These are phyloP conservation scores for Xerocomus potaroensis DNA, from an alignment of 768 basidiomycete genomes.

Conservation along the genomic window DNA sequence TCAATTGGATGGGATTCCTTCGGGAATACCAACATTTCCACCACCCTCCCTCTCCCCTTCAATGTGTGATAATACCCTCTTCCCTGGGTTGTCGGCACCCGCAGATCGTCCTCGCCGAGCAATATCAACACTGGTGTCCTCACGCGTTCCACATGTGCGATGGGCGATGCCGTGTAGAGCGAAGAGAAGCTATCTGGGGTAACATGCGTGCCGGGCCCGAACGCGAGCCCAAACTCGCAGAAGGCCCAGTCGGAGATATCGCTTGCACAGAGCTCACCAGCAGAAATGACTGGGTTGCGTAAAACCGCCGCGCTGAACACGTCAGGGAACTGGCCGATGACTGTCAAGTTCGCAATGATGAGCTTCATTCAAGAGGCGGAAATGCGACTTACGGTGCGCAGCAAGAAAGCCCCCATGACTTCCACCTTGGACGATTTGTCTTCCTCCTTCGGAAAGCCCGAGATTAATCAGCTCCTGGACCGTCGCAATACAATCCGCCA, in stretches of 20 bases:
- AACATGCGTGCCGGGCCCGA: constrained; percentile 34
- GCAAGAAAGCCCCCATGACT: constrained; percentile 69
- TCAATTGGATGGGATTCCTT: constrained; percentile 62
- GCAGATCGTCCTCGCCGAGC: constrained; percentile 55
- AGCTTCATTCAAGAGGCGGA: background rate
- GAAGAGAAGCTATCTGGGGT: constrained; percentile 41
- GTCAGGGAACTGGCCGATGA: constrained; percentile 59
- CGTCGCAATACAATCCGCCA: constrained; percentile 58
- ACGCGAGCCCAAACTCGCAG: constrained; percentile 40
- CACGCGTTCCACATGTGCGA: constrained; percentile 48
- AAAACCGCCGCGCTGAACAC: constrained; percentile 59
- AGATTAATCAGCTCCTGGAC: constrained; percentile 46
- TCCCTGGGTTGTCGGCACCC: constrained; percentile 62
- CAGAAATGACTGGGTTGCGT: constrained; percentile 67
- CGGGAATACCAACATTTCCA: constrained; percentile 59
- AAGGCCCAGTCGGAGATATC: constrained; percentile 70
- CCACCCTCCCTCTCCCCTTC: constrained; percentile 40
- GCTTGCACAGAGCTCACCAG: constrained; percentile 48
- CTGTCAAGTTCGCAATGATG: constrained; percentile 28
- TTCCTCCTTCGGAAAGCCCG: constrained; percentile 48
- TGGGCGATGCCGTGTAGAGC: constrained; percentile 52
- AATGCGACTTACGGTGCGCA: constrained; percentile 45
- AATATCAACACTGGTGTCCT: constrained; percentile 51
- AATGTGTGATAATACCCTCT: constrained; percentile 63
- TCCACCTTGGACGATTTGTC: constrained; percentile 57